Conservation (phyloP, 352 stramenopile species). For the Thalassiosira pacifica region DNA sequence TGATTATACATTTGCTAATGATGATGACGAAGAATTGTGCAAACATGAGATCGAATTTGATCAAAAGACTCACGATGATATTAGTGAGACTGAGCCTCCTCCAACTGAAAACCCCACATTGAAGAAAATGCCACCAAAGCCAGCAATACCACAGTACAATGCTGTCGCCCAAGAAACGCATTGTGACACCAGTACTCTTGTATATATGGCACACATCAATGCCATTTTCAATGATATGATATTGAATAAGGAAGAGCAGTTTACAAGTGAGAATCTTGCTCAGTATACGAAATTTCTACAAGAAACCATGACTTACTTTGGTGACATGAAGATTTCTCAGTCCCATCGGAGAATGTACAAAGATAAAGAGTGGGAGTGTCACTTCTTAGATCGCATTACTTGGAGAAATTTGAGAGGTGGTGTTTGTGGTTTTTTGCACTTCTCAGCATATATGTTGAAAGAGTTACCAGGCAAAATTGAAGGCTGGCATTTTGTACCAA, state of each 20-base stretch:
- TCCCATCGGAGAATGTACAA: background rate
- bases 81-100: too few relatives aligned
- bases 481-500: background rate
- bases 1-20: too few relatives aligned
- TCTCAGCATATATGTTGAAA: background rate
- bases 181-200: background rate
- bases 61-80: too few relatives aligned
- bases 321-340: background rate
- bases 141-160: background rate
- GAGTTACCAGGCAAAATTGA: background rate
- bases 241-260: background rate
- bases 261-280: background rate
- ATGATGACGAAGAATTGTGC: too few relatives aligned
- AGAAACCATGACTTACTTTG: background rate
- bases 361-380: background rate
- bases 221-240: background rate
- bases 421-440: background rate
- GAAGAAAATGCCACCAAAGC: background rate
- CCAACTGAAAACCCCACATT: too few relatives aligned
- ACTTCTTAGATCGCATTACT: background rate
- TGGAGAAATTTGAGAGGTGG: background rate
- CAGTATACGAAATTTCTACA: background rate
- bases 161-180: background rate
- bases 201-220: background rate
- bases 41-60: too few relatives aligned